Conservation (phyloP, 2,329 filamentous ascomycete genomes). For the Diaporthe sp. region DNA sequence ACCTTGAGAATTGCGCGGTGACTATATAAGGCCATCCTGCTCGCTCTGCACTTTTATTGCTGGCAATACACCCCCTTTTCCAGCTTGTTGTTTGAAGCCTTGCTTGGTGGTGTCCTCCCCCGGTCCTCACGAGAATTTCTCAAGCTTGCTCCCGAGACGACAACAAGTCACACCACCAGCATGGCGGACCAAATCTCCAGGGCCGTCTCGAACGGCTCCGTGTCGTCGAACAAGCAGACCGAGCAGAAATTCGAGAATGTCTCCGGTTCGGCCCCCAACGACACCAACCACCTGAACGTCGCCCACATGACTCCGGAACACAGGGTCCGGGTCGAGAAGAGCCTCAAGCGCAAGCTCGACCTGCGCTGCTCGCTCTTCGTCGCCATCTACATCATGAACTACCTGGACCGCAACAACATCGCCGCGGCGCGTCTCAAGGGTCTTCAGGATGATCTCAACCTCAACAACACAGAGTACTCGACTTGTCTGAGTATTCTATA, state of each 20-base stretch:
- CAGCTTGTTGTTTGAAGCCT: slow-evolving; percentile 16
- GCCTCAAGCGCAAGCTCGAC: slow-evolving; percentile 79
- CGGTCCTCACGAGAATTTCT: neutral
- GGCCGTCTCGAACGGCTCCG: slow-evolving; percentile 13
- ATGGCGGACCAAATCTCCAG: slow-evolving; percentile 40
- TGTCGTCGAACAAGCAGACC: slow-evolving; percentile 33
- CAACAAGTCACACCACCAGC: slow-evolving; percentile 14
- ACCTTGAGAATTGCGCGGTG: neutral
- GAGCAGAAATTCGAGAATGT: slow-evolving; percentile 30
- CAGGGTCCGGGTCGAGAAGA: slow-evolving; percentile 70
- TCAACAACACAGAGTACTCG: slow-evolving; percentile 71
- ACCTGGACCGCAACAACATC: slow-evolving; percentile 77
- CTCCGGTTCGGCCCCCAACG: neutral
- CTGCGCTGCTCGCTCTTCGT: slow-evolving; percentile 76
- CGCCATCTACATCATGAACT: slow-evolving; percentile 83
- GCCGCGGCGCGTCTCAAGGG: slow-evolving; percentile 75
- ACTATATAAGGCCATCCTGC: slow-evolving; percentile 8
- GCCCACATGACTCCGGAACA: slow-evolving; percentile 54
- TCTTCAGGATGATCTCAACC: slow-evolving; percentile 69
- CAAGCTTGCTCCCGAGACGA: neutral
- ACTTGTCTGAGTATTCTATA: slow-evolving; percentile 75
- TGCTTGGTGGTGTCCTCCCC: slow-evolving; percentile 9
- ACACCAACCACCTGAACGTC: slow-evolving; percentile 23
- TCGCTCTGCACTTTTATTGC: neutral
- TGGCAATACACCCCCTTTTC: neutral